Percentiles rank a stretch among this genome's conserved stretches.
These are phyloP conservation scores for Pichia sp. DNA, from an alignment of 1,139 yeast species.

Conservation along the genomic window DNA sequence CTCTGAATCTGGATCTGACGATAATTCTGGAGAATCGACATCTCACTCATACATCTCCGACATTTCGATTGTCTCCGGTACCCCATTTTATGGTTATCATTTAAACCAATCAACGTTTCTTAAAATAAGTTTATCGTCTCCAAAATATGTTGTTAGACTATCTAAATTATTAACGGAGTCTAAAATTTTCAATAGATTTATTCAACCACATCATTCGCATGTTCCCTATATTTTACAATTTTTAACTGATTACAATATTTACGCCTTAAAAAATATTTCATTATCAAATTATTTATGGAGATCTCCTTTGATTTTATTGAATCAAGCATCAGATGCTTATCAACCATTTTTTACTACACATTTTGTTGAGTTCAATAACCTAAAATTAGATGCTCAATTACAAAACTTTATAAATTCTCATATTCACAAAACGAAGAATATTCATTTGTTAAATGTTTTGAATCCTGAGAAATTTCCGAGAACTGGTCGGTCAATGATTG, in stretches of 20 bases:
- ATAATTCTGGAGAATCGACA: not conserved
- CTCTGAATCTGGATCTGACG: not conserved
- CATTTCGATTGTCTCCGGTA: slow-evolving; percentile 63
- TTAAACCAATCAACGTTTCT: slow-evolving; percentile 57
- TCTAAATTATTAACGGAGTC: slow-evolving; percentile 55
- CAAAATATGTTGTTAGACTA: slow-evolving; percentile 52
- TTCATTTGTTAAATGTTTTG: slow-evolving; percentile 18
- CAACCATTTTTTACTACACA: slow-evolving; percentile 20
- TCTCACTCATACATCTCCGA: slow-evolving; percentile 50
- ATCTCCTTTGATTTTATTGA: slow-evolving; percentile 32
- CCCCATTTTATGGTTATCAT: slow-evolving; percentile 79
- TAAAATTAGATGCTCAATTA: slow-evolving; percentile 19
- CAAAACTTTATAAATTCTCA: slow-evolving; percentile 13
- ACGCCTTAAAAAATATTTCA: slow-evolving; percentile 75
- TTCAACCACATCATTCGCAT: slow-evolving; percentile 69
- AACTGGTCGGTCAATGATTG: slow-evolving; percentile 57
- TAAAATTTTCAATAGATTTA: slow-evolving; percentile 29
- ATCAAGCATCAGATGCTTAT: not conserved
- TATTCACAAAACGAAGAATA: slow-evolving; percentile 5
- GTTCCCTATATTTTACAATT: slow-evolving; percentile 74
- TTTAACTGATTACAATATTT: slow-evolving; percentile 72
- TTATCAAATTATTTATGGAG: slow-evolving; percentile 35
- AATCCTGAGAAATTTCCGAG: slow-evolving; percentile 36
- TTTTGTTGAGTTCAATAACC: slow-evolving; percentile 17
- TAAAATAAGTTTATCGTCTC: slow-evolving; percentile 64